A percentile compares a stretch with the other conserved stretches of the same genome.
Evolutionary conservation across 1,139 yeast genomes (phyloP).

Genomic region (Blastobotrys petasosporus): DNA sequence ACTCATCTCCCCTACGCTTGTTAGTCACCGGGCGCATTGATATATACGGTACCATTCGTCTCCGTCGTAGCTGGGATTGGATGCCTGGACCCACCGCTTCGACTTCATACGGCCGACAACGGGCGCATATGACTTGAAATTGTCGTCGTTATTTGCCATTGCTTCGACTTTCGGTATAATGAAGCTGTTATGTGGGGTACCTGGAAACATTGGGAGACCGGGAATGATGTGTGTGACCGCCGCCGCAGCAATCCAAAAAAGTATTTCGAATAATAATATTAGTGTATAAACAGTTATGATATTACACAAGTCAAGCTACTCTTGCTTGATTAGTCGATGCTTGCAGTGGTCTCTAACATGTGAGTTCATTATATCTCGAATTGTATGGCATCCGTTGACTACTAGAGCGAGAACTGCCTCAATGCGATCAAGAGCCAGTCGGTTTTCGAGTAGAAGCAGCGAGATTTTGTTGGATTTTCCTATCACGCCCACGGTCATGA

Average conservation of each 20-base stretch:
- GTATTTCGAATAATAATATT: neutral
- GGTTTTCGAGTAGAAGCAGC: constrained; percentile 63
- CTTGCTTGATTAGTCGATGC: constrained; percentile 35
- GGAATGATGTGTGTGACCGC: neutral
- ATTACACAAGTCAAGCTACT: neutral
- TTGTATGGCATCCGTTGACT: constrained; percentile 79
- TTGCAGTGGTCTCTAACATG: constrained; percentile 72
- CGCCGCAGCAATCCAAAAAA: too few species aligned
- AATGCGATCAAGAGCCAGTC: constrained; percentile 74
- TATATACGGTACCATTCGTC: constrained; percentile 30
- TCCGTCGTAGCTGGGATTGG: constrained; percentile 33
- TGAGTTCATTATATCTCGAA: constrained; percentile 79
- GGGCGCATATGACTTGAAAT: constrained; percentile 25
- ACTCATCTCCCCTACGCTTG: constrained; percentile 23
- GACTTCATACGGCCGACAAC: constrained; percentile 36
- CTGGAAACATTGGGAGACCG: neutral
- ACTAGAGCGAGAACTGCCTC: constrained; percentile 78
- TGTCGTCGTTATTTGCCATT: constrained; percentile 1
- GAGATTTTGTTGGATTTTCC: constrained; percentile 79
- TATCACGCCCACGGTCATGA: constrained; percentile 74
- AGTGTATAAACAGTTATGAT: neutral
- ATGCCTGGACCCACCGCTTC: constrained; percentile 35
- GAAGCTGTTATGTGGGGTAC: neutral
- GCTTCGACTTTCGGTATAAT: neutral
- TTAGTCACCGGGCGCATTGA: neutral